Evolutionary conservation across 441 rosid species (phyloP), one percentile per base, ranked within the genome.

Genomic region (Mallotus japonicus): DNA sequence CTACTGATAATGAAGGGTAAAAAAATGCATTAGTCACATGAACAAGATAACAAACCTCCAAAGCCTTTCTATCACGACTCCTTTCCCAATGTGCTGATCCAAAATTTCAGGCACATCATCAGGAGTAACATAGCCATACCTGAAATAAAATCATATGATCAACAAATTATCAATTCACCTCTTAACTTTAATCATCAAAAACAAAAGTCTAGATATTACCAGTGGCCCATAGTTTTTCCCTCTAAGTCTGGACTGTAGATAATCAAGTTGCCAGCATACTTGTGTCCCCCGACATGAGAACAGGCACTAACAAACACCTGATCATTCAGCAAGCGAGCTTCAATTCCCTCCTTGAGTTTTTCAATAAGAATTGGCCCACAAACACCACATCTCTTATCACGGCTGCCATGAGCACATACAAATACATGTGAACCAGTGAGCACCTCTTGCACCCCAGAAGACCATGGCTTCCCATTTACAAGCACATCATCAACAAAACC

Each of bases 51-150:
- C 83, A 78, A 13, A 94, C 99, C 99, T 95, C 92, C 89, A 90
- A 66, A 92, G 87, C 46, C 91, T 86, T 71, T 91, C 84, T 72
- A 95, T 76, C 62, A 88, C 84, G 63, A 83, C 82, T 75, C 97
- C 95, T 78, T 91, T 84, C 15, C 86, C 88, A 77, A 95, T 87
- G 77, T 95, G 98, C 88, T 87, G 87, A 79, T 91, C 97, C 46
- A 95, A 85, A 82, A 95, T 63, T 75, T 87, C 92, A 77, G 97
- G 95, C 61, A 95, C 97, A 69, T 95, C 98, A 71, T 83, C 84
- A 42, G 99, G 97, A 75, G 97, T 88, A 22, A 95, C 99, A 83
- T 95, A 92, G 49, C 99, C 99, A 77, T 91, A 95, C 99, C 98
- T 92, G 78, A 83, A 65, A 62, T 63, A 44, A 65, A 55, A 56